These are phyloP conservation scores for Torulaspora indica DNA, from an alignment of 805 yeast genomes.

Conservation along the genomic window DNA sequence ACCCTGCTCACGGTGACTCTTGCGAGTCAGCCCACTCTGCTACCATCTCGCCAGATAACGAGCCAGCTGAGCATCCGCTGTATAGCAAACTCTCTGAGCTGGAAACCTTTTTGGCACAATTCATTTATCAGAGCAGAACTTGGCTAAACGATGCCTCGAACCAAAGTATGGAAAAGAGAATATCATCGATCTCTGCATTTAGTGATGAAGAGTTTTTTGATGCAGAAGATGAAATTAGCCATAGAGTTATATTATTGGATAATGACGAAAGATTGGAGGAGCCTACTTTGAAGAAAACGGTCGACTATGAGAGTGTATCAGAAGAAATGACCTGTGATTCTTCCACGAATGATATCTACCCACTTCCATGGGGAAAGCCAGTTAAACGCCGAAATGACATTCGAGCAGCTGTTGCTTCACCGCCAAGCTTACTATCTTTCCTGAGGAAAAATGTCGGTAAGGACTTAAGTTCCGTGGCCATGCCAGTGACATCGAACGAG, in stretches of 20 bases:
- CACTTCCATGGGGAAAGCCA: slow-evolving; percentile 49
- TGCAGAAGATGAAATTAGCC: slow-evolving; percentile 52
- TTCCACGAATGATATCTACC: slow-evolving; percentile 47
- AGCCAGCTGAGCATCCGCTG: slow-evolving; percentile 21
- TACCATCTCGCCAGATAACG: not conserved
- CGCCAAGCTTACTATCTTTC: slow-evolving; percentile 77
- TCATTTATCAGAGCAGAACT: slow-evolving; percentile 23
- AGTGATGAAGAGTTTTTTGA: slow-evolving; percentile 56
- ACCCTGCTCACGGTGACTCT: slow-evolving; percentile 6
- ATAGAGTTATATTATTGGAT: slow-evolving; percentile 55
- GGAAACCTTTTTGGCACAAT: slow-evolving; percentile 23
- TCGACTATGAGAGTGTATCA: slow-evolving; percentile 8
- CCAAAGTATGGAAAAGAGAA: slow-evolving; percentile 14
- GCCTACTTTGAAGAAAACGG: slow-evolving; percentile 1
- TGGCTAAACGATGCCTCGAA: slow-evolving; percentile 19
- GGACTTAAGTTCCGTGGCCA: slow-evolving; percentile 75
- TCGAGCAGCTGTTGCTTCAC: slow-evolving; percentile 54
- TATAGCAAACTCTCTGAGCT: slow-evolving; percentile 25
- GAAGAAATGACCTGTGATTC: slow-evolving; percentile 7
- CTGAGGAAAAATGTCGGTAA: slow-evolving; percentile 89
- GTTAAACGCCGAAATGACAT: slow-evolving; percentile 57
- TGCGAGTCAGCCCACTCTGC: slow-evolving; percentile 8
- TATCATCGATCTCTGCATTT: slow-evolving; percentile 30
- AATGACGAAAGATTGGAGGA: slow-evolving; percentile 31
- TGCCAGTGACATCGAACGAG: slow-evolving; percentile 94